These are phyloP conservation scores for Blepharisma japonicum DNA, from an alignment of 73 alveolate genomes.

Conservation along the genomic window DNA sequence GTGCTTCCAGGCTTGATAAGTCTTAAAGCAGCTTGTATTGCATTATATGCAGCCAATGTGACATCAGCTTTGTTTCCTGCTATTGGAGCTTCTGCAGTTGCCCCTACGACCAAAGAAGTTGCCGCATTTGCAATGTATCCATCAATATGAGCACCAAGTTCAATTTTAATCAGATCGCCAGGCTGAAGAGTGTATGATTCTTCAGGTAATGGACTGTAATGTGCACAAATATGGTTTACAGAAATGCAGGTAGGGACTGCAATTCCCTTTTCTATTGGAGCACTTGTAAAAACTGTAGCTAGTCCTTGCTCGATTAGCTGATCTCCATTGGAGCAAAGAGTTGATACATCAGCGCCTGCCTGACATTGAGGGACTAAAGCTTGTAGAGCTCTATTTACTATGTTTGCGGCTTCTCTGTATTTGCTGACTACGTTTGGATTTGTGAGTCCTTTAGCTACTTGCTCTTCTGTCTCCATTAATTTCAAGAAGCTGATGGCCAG, in stretches of 20 bases:
- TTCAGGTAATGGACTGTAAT: slow-evolving; percentile 89
- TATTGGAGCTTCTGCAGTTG: slow-evolving; percentile 40
- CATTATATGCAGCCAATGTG: slow-evolving; percentile 89
- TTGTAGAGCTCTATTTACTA: slow-evolving; percentile 65
- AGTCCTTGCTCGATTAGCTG: slow-evolving; percentile 58
- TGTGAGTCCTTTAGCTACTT: slow-evolving; percentile 54
- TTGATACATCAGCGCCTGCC: slow-evolving; percentile 76
- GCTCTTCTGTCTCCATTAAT: slow-evolving; percentile 53
- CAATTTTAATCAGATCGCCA: slow-evolving; percentile 87
- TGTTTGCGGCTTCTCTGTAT: slow-evolving; percentile 81
- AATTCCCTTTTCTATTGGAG: slow-evolving; percentile 90
- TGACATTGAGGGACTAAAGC: slow-evolving; percentile 51
- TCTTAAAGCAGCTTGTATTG: slow-evolving; percentile 91
- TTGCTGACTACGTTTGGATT: slow-evolving; percentile 80
- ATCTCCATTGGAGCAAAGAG: slow-evolving; percentile 76
- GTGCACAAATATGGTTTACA: slow-evolving; percentile 92
- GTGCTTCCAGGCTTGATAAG: slow-evolving; percentile 29
- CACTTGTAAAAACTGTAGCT: slow-evolving; percentile 66
- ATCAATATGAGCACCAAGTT: slow-evolving; percentile 87
- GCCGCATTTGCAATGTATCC: slow-evolving; percentile 88
- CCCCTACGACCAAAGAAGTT: slow-evolving; percentile 79
- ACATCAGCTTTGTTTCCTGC: slow-evolving; percentile 93
- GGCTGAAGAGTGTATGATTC: slow-evolving; percentile 61
- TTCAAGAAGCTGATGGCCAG: background rate
- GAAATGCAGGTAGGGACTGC: slow-evolving; percentile 98